Percentiles rank a stretch among this genome's conserved stretches.
These are phyloP conservation scores for Microcyclospora tardicrescens DNA, from an alignment of 2,329 filamentous ascomycete species.

Conservation along the genomic window DNA sequence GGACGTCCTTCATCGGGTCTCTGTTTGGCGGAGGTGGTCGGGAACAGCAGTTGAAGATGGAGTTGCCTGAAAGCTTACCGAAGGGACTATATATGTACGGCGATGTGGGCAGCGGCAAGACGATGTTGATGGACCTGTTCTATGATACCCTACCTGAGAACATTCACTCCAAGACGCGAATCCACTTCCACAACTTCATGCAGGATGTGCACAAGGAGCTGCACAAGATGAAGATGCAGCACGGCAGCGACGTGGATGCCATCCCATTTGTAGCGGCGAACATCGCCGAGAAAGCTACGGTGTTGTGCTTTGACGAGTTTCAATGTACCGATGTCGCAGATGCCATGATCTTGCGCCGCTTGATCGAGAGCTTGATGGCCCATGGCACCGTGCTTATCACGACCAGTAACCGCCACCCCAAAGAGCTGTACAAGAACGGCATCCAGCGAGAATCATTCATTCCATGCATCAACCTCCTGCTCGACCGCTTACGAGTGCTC, in stretches of 20 bases:
- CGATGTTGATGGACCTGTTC: slow-evolving; percentile 98
- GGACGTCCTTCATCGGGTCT: slow-evolving; percentile 40
- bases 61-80: slow-evolving; percentile 62
- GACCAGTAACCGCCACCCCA: slow-evolving; percentile 90
- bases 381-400: slow-evolving; percentile 95
- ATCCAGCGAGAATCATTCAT: slow-evolving; percentile 93
- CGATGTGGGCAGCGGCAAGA: slow-evolving; percentile 95
- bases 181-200: slow-evolving; percentile 99
- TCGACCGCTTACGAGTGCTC: slow-evolving; percentile 70
- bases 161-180: slow-evolving; percentile 73
- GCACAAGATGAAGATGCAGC: slow-evolving; percentile 76
- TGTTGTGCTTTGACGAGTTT: slow-evolving; percentile 97
- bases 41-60: slow-evolving; percentile 15
- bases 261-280: slow-evolving; percentile 90
- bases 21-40: slow-evolving; percentile 43
- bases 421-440: slow-evolving; percentile 95
- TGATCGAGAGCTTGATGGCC: slow-evolving; percentile 84
- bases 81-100: slow-evolving; percentile 90
- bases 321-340: slow-evolving; percentile 97
- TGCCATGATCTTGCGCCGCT: slow-evolving; percentile 84
- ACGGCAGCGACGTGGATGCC: slow-evolving; percentile 80
- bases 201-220: slow-evolving; percentile 87
- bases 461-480: slow-evolving; percentile 85
- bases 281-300: slow-evolving; percentile 70
- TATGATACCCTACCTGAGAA: slow-evolving; percentile 78